These are phyloP conservation scores for Colletotrichum truncatum DNA, from an alignment of 2,329 filamentous ascomycete species.

Conservation along the genomic window DNA sequence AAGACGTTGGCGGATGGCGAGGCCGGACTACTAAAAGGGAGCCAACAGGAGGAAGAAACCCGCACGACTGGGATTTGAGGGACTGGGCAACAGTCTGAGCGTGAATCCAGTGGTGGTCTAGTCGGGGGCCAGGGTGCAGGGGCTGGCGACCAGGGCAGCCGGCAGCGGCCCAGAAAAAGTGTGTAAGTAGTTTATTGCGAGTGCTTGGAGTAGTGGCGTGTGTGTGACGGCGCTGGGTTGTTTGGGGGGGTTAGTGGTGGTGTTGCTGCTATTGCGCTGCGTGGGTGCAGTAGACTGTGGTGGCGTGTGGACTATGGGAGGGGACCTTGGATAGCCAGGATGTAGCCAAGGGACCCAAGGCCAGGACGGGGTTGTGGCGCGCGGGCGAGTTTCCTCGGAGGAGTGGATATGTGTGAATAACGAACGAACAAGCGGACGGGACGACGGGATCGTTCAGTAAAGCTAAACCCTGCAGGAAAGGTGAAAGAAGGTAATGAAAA, in stretches of 20 bases:
- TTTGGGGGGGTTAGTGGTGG: not conserved
- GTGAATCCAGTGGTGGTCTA: constrained; percentile 4
- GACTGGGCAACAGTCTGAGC: constrained; percentile 25
- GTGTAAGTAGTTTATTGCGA: not conserved
- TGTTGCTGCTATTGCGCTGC: not conserved
- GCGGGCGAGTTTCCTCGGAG: no score
- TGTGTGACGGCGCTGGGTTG: constrained; percentile 3
- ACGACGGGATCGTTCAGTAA: constrained; percentile 12
- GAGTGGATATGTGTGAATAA: not conserved
- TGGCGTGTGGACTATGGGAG: not conserved
- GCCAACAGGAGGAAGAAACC: constrained; percentile 11
- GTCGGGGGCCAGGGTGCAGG: constrained; percentile 2
- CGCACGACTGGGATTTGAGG: constrained; percentile 26
- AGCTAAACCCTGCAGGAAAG: constrained; percentile 10
- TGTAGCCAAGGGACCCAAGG: not conserved
- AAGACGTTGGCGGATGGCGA: constrained; percentile 31
- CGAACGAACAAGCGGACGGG: not conserved
- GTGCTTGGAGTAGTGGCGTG: not conserved
- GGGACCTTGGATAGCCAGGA: not conserved
- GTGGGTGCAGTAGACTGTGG: not conserved
- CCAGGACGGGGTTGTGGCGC: constrained; percentile 19
- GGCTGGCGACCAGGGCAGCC: not conserved
- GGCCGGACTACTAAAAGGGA: constrained; percentile 28
- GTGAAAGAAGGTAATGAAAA: not conserved
- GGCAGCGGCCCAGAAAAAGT: not conserved